Base-by-base conservation (phyloP, 345 rosid species). In the Microthlaspi erraticum region DNA sequence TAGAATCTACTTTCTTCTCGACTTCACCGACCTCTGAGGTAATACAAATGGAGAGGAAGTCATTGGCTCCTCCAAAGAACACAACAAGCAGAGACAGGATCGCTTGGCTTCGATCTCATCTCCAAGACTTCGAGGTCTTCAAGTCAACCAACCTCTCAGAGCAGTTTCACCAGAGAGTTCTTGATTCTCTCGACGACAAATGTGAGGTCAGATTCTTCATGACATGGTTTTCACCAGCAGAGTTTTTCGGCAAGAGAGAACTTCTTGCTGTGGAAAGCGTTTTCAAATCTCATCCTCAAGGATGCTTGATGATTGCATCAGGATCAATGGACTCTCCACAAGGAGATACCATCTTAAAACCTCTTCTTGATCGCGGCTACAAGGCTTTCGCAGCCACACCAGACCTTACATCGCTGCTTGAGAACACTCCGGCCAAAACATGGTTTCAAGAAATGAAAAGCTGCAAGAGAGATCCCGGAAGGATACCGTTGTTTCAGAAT, bases 221-320 rank as follows among this genome's bases (percentile, higher is more conserved):
- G 98, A 88, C 89, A 42, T 93, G 96, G 98, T 83, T 93, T 68
- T 86, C 97, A 8, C 81, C 84, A 7, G 90, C 75, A 1, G 69
- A 48, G 3, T 70, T 55, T 5, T 90, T 87, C 10, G 83, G 86
- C 7, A 77, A 74, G 6, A 81, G 92, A 45, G 93, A 93, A 42
- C 10, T 82, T 55, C 13, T 87, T n/a, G 81, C 83, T 0, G 34
- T 86, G 32, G 97, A 84, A 60, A 87, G 85, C 23, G 80, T 93
- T 19, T 88, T 93, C 71, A 84, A 84, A 60, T 13, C 81, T 34
- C 87, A 93, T 61, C 89, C 88, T 2, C 36, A 77, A 19, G 96
- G 89, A 9, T 88, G 93, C 72, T 72, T 93, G 66, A 64, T 86
- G 76, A 87, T 93, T 49, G 70, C 86, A 12, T 93, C 97, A 57